Base-by-base conservation (phyloP, 306 rosid genomes). In the Quercus bicolor region DNA sequence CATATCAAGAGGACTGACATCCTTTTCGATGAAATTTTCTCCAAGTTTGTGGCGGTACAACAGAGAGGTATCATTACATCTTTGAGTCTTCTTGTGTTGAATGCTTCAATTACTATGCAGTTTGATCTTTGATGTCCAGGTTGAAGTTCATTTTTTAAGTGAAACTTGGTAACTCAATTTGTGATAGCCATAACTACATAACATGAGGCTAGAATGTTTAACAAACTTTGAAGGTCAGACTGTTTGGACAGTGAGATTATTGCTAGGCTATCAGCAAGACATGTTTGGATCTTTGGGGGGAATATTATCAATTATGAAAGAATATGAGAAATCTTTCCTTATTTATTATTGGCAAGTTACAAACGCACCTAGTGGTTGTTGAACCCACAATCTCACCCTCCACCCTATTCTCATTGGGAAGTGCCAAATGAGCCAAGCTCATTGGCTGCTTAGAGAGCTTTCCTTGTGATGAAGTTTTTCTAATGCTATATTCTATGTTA, bases 21-120 rank as follows among this genome's bases (percentile, higher is more conserved):
- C 71, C 97, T 95, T 86, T 95, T 95, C 89, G 98, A 95, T 75
- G 93, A 95, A 81, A 91, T 95, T 81, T 95, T 90, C 92, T 76
- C 90, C 52, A 93, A 92, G 87, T 93, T 95, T 69, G 59, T 84
- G 59, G 90, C 85, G 75, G 94, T 84, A 83, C 88, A 89, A 86
- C 98, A 92, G 77, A 90, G 91, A 95, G 98, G 98, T 95, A 88
- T 68, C 14, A 23, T 53, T 34, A 62, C 11, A 75, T 26, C 24
- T 57, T 31, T 70, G 28, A 68, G 56, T 72, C 52, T 78, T 85
- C 48, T 80, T 79, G 60, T 43, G 54, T 73, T 78, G 55, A 73
- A 61, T 73, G 43, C 51, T 57, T 56, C 45, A 7, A 68, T 72
- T 23, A 20, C 40, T 59, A 24, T 60, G 60, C 54, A 60, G 4